A percentile compares a stretch with the other conserved stretches of the same genome.
phyloP scores from a whole-genome alignment of 2,329 filamentous ascomycete genomes.

The Macrophomina phaseolina region DNA sequence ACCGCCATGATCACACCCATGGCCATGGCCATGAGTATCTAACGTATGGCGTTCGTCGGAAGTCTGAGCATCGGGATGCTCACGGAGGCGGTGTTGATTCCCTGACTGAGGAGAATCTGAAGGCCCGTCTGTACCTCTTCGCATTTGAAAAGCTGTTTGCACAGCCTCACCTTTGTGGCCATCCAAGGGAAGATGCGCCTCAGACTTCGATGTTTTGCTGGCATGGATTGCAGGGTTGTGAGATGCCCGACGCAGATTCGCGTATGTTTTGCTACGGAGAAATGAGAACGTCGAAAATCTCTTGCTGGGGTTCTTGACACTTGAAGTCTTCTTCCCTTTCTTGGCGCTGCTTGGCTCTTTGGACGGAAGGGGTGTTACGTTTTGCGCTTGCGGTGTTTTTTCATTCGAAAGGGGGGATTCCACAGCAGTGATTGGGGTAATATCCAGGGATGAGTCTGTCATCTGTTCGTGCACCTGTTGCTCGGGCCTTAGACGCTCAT shows the following conservation, averaged over 20 bases:
- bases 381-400: background rate
- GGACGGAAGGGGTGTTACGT: background rate
- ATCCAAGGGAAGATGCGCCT: conserved; percentile 21
- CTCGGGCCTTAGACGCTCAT: background rate
- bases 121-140: conserved; percentile 33
- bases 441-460: background rate
- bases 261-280: conserved; percentile 41
- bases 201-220: background rate
- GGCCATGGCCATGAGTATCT: background rate
- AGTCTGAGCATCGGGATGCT: too few relatives aligned
- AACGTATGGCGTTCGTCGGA: too few relatives aligned
- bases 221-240: conserved; percentile 1
- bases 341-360: background rate
- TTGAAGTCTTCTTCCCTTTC: background rate
- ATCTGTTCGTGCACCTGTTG: background rate
- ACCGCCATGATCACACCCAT: background rate
- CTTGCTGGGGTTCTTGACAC: background rate
- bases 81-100: too few relatives aligned
- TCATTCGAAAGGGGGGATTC: conserved; percentile 1
- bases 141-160: conserved; percentile 13
- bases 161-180: background rate
- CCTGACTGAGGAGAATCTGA: conserved; percentile 29
- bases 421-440: conserved; percentile 12
- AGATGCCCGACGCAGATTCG: conserved; percentile 31
- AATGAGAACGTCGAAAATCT: conserved; percentile 26